phyloP scores from a whole-genome alignment of 2,329 filamentous ascomycete species.

The Epichloe uncinata region DNA sequence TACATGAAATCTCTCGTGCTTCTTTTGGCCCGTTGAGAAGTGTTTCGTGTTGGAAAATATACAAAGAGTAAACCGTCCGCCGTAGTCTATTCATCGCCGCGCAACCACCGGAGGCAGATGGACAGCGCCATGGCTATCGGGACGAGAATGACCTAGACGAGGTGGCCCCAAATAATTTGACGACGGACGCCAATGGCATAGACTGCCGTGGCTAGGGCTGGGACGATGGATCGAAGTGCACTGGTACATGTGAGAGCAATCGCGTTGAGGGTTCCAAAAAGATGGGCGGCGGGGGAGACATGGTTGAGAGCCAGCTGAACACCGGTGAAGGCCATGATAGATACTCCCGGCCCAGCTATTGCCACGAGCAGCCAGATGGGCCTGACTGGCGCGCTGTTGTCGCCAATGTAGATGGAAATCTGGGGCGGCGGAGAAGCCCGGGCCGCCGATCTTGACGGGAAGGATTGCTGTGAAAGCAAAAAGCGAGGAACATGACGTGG shows the following conservation, averaged over 20 bases:
- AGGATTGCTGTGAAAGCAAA: too few species aligned
- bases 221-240: conserved; percentile 49
- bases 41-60: too few species aligned
- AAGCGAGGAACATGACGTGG: too few species aligned
- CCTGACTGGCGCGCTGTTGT: too few species aligned
- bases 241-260: conserved; percentile 42
- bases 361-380: too few species aligned
- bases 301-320: conserved; percentile 66
- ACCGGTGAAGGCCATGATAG: conserved; percentile 39
- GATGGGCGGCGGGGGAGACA: conserved; percentile 48
- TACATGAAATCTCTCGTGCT: too few species aligned
- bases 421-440: too few species aligned
- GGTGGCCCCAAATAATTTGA: conserved; percentile 49
- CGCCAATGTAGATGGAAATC: too few species aligned
- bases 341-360: too few species aligned
- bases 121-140: conserved; percentile 17
- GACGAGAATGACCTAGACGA: conserved; percentile 22
- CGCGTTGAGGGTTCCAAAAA: conserved; percentile 47
- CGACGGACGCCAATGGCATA: conserved; percentile 53
- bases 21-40: too few species aligned
- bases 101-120: conserved; percentile 15
- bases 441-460: too few species aligned
- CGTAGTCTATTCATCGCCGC: conserved; percentile 4
- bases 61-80: not conserved
- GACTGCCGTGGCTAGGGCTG: conserved; percentile 51